Evolutionary conservation across 805 yeast genomes (phyloP).

Genomic region (Brettanomyces naardenensis): DNA sequence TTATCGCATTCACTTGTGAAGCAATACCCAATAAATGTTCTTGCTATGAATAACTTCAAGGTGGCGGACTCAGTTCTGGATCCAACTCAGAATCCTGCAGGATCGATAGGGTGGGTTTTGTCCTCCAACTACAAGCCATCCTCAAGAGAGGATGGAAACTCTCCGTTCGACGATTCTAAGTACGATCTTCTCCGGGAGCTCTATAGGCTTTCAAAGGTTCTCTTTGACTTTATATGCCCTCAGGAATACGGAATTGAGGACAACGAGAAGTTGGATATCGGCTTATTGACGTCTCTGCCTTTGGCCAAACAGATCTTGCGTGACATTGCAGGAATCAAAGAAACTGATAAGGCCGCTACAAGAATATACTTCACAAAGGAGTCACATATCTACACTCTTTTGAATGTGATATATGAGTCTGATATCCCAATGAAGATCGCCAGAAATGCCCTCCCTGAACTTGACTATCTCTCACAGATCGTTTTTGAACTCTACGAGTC

Average conservation of each 20-base stretch:
- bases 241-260: constrained; percentile 98
- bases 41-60: constrained; percentile 71
- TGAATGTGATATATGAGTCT: constrained; percentile 86
- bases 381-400: constrained; percentile 87
- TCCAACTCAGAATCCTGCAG: constrained; percentile 33
- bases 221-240: constrained; percentile 96
- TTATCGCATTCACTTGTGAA: constrained; percentile 47
- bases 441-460: constrained; percentile 90
- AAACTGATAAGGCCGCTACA: constrained; percentile 72
- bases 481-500: constrained; percentile 88
- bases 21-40: constrained; percentile 63
- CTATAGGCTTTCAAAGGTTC: constrained; percentile 81
- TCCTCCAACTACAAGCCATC: constrained; percentile 24
- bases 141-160: constrained; percentile 21
- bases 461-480: constrained; percentile 91
- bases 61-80: constrained; percentile 35
- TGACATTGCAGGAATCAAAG: constrained; percentile 75
- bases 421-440: constrained; percentile 93
- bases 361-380: constrained; percentile 94
- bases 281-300: constrained; percentile 88
- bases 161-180: constrained; percentile 71
- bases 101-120: constrained; percentile 69
- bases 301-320: constrained; percentile 78
- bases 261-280: constrained; percentile 92
- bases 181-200: constrained; percentile 79